phyloP scores from a whole-genome alignment of 331 rosid species.

The Quercus tomentella region DNA sequence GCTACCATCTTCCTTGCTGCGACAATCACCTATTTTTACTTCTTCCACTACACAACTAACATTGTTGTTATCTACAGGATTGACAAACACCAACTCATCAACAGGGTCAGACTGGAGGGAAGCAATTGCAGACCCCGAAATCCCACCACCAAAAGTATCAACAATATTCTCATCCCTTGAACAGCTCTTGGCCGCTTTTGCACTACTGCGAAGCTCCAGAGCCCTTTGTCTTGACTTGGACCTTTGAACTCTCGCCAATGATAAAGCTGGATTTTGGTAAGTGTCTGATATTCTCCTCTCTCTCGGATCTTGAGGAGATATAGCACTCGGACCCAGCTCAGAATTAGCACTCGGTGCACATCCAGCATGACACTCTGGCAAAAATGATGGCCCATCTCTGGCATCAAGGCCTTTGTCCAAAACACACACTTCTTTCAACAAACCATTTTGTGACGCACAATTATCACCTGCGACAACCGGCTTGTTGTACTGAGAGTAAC shows the following conservation, averaged over 20 bases:
- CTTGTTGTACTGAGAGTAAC: slow-evolving; percentile 28
- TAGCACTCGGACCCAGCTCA: slow-evolving; percentile 34
- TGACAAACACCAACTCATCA: slow-evolving; percentile 27
- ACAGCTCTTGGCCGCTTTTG: slow-evolving; percentile 28
- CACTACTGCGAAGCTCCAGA: slow-evolving; percentile 65
- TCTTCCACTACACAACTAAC: slow-evolving; percentile 34
- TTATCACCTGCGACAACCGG: slow-evolving; percentile 25
- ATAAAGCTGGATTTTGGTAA: slow-evolving; percentile 48
- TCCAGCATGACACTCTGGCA: slow-evolving; percentile 39
- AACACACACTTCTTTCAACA: slow-evolving; percentile 23
- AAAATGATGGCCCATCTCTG: slow-evolving; percentile 27
- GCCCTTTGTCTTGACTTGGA: slow-evolving; percentile 93
- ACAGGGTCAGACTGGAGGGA: slow-evolving; percentile 27
- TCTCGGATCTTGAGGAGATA: slow-evolving; percentile 54
- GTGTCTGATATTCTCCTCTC: slow-evolving; percentile 31
- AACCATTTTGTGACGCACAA: slow-evolving; percentile 28
- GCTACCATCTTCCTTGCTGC: slow-evolving; percentile 14
- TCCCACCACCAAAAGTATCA: slow-evolving; percentile 24
- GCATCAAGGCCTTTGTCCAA: slow-evolving; percentile 14
- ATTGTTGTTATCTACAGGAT: slow-evolving; percentile 23
- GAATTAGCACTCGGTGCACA: slow-evolving; percentile 39
- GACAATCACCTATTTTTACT: slow-evolving; percentile 17
- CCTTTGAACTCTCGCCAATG: slow-evolving; percentile 76
- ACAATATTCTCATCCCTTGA: slow-evolving; percentile 28
- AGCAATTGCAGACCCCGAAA: slow-evolving; percentile 30